Evolutionary conservation across 352 stramenopile species (phyloP).

Genomic region (Pythium volutum): DNA sequence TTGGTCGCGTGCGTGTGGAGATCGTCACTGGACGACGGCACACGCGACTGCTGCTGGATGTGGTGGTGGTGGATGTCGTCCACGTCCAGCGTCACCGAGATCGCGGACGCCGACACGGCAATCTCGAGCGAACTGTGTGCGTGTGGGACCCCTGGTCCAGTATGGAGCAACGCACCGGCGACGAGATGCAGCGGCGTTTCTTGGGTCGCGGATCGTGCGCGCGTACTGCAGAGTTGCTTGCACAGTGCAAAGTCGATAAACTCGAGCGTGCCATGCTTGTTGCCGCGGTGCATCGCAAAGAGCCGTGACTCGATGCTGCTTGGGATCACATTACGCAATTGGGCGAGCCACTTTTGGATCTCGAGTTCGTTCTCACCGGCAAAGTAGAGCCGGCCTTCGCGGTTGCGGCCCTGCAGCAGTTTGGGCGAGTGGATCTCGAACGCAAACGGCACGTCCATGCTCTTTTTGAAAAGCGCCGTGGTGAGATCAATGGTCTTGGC

Average conservation of each 20-base stretch:
- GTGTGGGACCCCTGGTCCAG: not conserved
- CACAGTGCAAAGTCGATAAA: constrained; percentile 61
- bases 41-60: constrained; percentile 21
- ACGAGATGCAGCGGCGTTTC: constrained; percentile 75
- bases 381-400: constrained; percentile 88
- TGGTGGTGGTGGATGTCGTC: constrained; percentile 26
- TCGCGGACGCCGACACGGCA: constrained; percentile 30
- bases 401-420: constrained; percentile 77
- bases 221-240: constrained; percentile 43
- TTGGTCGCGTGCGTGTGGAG: constrained; percentile 1
- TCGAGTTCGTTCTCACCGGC: constrained; percentile 80
- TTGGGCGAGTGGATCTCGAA: constrained; percentile 91
- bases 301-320: constrained; percentile 71
- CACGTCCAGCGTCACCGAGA: constrained; percentile 27
- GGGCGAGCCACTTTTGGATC: constrained; percentile 87
- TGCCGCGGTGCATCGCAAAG: constrained; percentile 75
- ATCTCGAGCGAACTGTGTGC: constrained; percentile 23
- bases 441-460: constrained; percentile 65
- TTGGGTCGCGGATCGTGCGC: constrained; percentile 19
- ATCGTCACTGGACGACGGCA: constrained; percentile 3
- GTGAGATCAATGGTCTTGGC: constrained; percentile 60
- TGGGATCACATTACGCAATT: constrained; percentile 72
- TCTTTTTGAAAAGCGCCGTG: constrained; percentile 75
- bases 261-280: constrained; percentile 51
- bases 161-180: constrained; percentile 23